Conservation (phyloP, 768 basidiomycete genomes). For the Russula compacta region DNA sequence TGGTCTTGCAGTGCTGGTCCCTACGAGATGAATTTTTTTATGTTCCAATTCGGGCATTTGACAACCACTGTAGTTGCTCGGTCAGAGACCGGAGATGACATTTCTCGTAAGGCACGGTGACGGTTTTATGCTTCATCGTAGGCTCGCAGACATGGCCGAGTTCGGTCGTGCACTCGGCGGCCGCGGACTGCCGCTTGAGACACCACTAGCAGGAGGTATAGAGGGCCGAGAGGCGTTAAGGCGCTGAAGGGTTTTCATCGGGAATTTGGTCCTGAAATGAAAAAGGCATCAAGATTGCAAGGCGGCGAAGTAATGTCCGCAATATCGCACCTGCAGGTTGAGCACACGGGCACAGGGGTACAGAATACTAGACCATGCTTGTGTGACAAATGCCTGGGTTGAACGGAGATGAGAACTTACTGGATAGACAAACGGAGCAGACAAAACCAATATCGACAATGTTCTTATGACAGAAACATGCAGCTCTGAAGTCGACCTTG, state of each 20-base stretch:
- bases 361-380: constrained; percentile 64
- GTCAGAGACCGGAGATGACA: neutral
- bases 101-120: neutral
- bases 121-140: constrained; percentile 4
- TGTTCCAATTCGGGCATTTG: neutral
- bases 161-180: constrained; percentile 12
- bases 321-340: constrained; percentile 74
- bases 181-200: constrained; percentile 13
- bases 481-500: constrained; percentile 92
- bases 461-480: constrained; percentile 97
- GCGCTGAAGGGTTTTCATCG: constrained; percentile 82
- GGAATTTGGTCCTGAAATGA: constrained; percentile 79
- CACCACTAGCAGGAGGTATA: constrained; percentile 14
- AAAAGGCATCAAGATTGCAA: neutral
- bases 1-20: neutral
- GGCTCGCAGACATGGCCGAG: constrained; percentile 16
- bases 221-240: constrained; percentile 46
- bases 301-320: neutral
- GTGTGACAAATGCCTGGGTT: neutral
- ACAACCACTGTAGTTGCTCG: neutral
- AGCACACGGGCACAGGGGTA: constrained; percentile 86
- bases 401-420: constrained; percentile 38
- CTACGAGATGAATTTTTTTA: neutral
- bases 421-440: constrained; percentile 96
- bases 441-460: constrained; percentile 96